These are phyloP conservation scores for Colletotrichum sp. DNA, from an alignment of 2,329 filamentous ascomycete genomes.

Conservation along the genomic window DNA sequence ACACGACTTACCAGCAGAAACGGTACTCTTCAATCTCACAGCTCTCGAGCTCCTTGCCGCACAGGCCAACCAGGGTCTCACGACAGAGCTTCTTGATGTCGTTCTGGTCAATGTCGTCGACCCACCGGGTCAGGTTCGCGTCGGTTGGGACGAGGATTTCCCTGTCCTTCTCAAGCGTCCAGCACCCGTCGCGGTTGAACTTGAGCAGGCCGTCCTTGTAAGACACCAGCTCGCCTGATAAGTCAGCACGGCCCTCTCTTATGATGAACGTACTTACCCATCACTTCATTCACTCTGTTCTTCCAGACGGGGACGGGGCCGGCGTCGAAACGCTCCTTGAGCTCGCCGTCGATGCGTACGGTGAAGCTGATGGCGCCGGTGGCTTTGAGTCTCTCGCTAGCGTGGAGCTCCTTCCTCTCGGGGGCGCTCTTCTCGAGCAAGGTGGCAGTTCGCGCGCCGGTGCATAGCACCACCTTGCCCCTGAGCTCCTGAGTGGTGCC, in stretches of 20 bases:
- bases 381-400: constrained; percentile 58
- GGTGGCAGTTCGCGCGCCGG: constrained; percentile 61
- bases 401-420: constrained; percentile 53
- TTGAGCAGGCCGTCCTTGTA: constrained; percentile 59
- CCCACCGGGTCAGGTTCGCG: constrained; percentile 46
- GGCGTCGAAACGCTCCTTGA: constrained; percentile 49
- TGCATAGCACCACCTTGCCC: constrained; percentile 59
- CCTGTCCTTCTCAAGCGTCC: constrained; percentile 53
- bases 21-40: constrained; percentile 46
- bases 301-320: constrained; percentile 57
- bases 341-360: constrained; percentile 42
- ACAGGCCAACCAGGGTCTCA: constrained; percentile 43
- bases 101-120: constrained; percentile 40
- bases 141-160: constrained; percentile 57
- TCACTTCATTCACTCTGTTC: constrained; percentile 44
- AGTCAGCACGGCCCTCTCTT: constrained; percentile 1
- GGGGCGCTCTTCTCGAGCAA: constrained; percentile 58
- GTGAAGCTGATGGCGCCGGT: constrained; percentile 56
- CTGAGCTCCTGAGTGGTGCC: constrained; percentile 44
- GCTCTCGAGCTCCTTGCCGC: constrained; percentile 43
- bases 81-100: constrained; percentile 49
- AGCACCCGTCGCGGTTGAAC: constrained; percentile 65
- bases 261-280: constrained; percentile 35
- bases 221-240: constrained; percentile 45
- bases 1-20: constrained; percentile 48